Conservation (phyloP, 164 flowering plant genomes). For the Euptelea pleiosperma region DNA sequence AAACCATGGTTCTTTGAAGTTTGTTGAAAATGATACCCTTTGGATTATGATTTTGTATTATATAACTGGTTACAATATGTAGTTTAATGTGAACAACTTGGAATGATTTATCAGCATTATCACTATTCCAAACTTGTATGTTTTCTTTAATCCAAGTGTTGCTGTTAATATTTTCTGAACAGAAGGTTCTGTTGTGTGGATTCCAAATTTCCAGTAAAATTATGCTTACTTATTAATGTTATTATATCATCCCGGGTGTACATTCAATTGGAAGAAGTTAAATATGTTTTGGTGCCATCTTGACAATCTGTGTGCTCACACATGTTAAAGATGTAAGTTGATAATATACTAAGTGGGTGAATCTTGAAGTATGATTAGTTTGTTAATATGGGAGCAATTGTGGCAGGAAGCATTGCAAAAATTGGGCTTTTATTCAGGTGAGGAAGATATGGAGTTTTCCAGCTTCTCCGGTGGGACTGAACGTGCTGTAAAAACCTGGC, state of each 20-base stretch:
- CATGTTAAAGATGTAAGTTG: background rate
- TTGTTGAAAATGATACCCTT: too few species aligned
- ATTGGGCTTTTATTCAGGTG: conserved; percentile 91
- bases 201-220: too few species aligned
- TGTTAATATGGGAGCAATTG: conserved; percentile 10
- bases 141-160: conserved; percentile 4
- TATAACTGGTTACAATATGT: too few species aligned
- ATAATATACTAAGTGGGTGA: too few species aligned
- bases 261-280: background rate
- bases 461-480: conserved; percentile 83
- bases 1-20: too few species aligned
- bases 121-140: conserved; percentile 6
- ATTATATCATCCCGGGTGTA: too few species aligned
- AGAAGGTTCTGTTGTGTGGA: too few species aligned
- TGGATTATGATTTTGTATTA: too few species aligned
- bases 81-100: too few species aligned
- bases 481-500: conserved; percentile 96
- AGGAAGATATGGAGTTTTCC: conserved; percentile 82
- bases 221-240: too few species aligned
- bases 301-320: background rate
- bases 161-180: conserved; percentile 10
- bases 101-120: too few species aligned
- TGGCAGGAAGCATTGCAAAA: conserved; percentile 75
- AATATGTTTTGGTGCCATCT: background rate
- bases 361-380: too few species aligned